phyloP scores from a whole-genome alignment of 2,329 filamentous ascomycete genomes.

The Exophiala calicioides region DNA sequence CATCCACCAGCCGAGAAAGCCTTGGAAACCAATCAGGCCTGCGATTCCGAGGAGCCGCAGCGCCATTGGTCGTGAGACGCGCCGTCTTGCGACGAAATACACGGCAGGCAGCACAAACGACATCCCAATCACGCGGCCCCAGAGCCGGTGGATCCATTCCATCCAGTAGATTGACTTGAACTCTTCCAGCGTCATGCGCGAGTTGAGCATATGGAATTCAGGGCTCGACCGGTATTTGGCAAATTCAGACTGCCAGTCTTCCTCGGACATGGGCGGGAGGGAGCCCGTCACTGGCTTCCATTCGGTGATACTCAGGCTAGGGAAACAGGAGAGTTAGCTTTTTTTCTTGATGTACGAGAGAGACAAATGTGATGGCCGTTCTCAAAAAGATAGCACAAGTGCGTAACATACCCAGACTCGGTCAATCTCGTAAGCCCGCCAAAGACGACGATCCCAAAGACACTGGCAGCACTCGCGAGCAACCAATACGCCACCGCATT shows the following conservation, averaged over 20 bases:
- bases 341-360: background rate
- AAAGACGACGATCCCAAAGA: slow-evolving; percentile 96
- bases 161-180: slow-evolving; percentile 99
- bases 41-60: slow-evolving; percentile 78
- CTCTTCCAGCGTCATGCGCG: slow-evolving; percentile 86
- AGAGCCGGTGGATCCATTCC: slow-evolving; percentile 96
- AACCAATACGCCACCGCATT: slow-evolving; percentile 90
- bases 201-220: slow-evolving; percentile 89
- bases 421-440: slow-evolving; percentile 91
- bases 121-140: slow-evolving; percentile 88
- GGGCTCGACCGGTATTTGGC: slow-evolving; percentile 87
- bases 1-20: slow-evolving; percentile 99
- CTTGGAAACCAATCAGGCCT: slow-evolving; percentile 88
- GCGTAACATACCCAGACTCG: slow-evolving; percentile 75
- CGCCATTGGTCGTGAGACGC: slow-evolving; percentile 77
- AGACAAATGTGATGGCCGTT: background rate
- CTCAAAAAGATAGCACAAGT: background rate
- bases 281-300: slow-evolving; percentile 96
- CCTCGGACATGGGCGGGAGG: slow-evolving; percentile 73
- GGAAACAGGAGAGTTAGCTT: slow-evolving; percentile 8
- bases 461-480: slow-evolving; percentile 83
- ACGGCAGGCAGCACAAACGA: slow-evolving; percentile 84
- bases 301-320: slow-evolving; percentile 93
- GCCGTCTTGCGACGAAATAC: slow-evolving; percentile 81
- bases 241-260: slow-evolving; percentile 91